Base-by-base conservation (phyloP, 441 rosid genomes). In the Oxalis stricta region DNA sequence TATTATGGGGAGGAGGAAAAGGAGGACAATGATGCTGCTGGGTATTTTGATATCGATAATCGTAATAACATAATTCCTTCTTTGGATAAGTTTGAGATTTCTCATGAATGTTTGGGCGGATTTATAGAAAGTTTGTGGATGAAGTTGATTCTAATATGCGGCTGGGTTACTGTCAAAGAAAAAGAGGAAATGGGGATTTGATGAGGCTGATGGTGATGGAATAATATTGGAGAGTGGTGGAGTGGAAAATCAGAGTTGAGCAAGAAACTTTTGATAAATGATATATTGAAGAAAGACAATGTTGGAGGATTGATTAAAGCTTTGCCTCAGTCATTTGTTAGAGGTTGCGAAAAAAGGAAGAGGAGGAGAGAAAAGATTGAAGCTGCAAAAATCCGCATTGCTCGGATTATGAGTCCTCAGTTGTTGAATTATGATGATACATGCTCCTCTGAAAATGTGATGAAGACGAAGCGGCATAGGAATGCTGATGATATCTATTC, bases 311-410 rank as follows among this genome's bases (percentile, higher is more conserved):
- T 70, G 38, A n/a, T n/a, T n/a, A 73, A 77, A 12, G 44, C 56
- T 21, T 33, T 72, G 71, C 99, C 96, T 46, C 85, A 82, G 13
- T 83, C 93, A 40, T 91, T 71, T 52, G 46, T 75, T 21, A 68
- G 66, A 3, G 76, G 88, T 18, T 47, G 73, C 15, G 20, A 14
- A 43, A 79, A 62, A 24, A 40, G 61, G 3, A 42, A 73, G 61
- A 71, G 55, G 57, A 64, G 91, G 64, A 75, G 65, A 50, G 73
- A 67, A 19, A 83, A 66, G 67, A 91, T 86, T 33, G 51, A 66
- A 34, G 72, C 84, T 26, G 88, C 95, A 13, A 86, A 83, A 71
- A 50, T 52, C 19, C 70, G 87, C 20, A 73, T 91, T 40, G 28
- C 34, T 19, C 65, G 64, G 38, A 64, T 78, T 48, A 68, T 65